A percentile compares a stretch with the other conserved stretches of the same genome.
These are phyloP conservation scores for Neonectria sp. DNA, from an alignment of 2,329 filamentous ascomycete species.

Conservation along the genomic window DNA sequence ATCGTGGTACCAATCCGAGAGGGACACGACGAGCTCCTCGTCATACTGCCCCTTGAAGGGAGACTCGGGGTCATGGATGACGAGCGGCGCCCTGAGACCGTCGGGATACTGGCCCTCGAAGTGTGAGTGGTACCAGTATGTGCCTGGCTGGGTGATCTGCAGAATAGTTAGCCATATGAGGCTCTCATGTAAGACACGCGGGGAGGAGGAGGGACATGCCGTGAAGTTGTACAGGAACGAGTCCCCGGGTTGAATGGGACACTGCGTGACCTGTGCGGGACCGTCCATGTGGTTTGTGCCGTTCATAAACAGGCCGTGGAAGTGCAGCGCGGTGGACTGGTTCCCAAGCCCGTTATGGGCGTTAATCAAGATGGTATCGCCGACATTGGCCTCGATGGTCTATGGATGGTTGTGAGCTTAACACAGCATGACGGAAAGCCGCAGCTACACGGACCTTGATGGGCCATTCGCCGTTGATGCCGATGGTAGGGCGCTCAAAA, in stretches of 20 bases:
- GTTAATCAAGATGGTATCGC: slow-evolving; percentile 73
- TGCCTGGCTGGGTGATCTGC: slow-evolving; percentile 76
- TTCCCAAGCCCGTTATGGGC: slow-evolving; percentile 73
- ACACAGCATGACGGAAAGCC: background rate
- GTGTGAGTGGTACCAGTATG: slow-evolving; percentile 87
- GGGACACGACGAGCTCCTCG: slow-evolving; percentile 74
- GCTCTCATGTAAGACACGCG: background rate
- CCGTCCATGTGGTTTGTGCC: slow-evolving; percentile 81
- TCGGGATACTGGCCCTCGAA: slow-evolving; percentile 79
- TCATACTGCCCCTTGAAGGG: slow-evolving; percentile 72
- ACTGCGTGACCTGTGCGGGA: slow-evolving; percentile 76
- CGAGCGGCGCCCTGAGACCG: slow-evolving; percentile 74
- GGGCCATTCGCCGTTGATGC: slow-evolving; percentile 84
- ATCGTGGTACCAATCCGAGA: slow-evolving; percentile 83
- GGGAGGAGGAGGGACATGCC: slow-evolving; percentile 54
- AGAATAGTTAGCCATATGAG: background rate
- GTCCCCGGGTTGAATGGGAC: slow-evolving; percentile 74
- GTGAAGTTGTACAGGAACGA: slow-evolving; percentile 80
- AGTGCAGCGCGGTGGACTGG: slow-evolving; percentile 75
- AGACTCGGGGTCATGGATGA: slow-evolving; percentile 73
- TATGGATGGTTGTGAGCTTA: slow-evolving; percentile 58
- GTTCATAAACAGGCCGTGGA: slow-evolving; percentile 81
- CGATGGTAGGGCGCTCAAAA: slow-evolving; percentile 76
- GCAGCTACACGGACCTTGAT: slow-evolving; percentile 52
- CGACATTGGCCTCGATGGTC: slow-evolving; percentile 72